Conservation (phyloP, 164 flowering plant genomes). For the Santalum album region DNA sequence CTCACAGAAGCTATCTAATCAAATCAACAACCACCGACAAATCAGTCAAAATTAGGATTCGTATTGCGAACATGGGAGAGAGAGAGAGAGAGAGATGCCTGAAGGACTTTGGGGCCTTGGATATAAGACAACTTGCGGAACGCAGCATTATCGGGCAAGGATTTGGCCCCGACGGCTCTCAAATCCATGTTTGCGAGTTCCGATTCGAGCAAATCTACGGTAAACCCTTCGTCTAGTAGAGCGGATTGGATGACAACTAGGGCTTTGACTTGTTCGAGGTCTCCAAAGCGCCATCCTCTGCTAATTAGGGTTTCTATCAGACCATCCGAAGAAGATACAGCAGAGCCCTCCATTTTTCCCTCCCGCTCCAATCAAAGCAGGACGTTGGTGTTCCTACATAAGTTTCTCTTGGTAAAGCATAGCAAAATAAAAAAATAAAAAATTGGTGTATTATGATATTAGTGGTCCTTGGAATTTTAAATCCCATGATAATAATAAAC, state of each 20-base stretch:
- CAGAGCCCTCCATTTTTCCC: too few species aligned
- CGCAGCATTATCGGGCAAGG: conserved; percentile 49
- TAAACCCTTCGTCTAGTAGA: conserved; percentile 12
- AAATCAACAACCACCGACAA: neutral
- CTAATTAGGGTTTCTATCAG: conserved; percentile 36
- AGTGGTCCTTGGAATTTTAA: too few species aligned
- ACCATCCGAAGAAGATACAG: conserved; percentile 9
- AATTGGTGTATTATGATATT: too few species aligned
- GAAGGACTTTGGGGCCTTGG: conserved; percentile 72
- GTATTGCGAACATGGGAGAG: neutral
- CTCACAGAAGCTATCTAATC: conserved; percentile 62
- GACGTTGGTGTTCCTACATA: too few species aligned
- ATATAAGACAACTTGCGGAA: conserved; percentile 42
- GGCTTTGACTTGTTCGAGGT: conserved; percentile 29
- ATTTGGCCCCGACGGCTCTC: conserved; percentile 56
- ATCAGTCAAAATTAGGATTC: neutral
- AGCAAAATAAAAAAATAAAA: too few species aligned
- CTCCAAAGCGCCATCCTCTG: conserved; percentile 64
- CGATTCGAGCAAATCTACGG: conserved; percentile 39
- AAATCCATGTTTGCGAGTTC: conserved; percentile 72
- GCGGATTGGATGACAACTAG: conserved; percentile 26
- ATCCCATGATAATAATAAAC: too few species aligned
- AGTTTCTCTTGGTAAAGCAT: too few species aligned
- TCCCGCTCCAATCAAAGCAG: too few species aligned
- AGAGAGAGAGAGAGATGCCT: conserved; percentile 24